Percentiles rank a stretch among this genome's conserved stretches.
phyloP scores from a whole-genome alignment of 768 basidiomycete species.

The Lactarius akahatsu region DNA sequence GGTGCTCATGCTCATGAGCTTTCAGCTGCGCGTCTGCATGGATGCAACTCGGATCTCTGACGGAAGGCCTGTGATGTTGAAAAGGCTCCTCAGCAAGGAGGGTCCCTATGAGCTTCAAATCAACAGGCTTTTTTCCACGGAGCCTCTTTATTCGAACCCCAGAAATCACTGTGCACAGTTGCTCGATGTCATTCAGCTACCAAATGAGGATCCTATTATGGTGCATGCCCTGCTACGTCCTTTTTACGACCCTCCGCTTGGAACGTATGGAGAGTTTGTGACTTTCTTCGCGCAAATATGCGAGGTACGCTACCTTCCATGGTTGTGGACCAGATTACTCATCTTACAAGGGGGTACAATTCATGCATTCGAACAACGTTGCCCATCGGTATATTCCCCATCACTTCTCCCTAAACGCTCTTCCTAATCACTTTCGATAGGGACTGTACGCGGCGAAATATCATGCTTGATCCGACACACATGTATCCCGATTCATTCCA shows the following conservation, averaged over 20 bases:
- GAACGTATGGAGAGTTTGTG: slow-evolving; percentile 39
- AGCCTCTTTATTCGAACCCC: slow-evolving; percentile 30
- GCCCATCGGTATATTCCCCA: slow-evolving; percentile 25
- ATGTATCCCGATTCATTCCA: slow-evolving; percentile 26
- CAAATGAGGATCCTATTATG: slow-evolving; percentile 30
- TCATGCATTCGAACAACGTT: slow-evolving; percentile 25
- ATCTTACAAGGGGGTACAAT: slow-evolving; percentile 11
- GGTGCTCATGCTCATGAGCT: neutral
- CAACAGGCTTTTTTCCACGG: slow-evolving; percentile 18
- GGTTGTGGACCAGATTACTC: too few species aligned
- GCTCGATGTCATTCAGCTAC: slow-evolving; percentile 31
- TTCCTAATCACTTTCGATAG: neutral
- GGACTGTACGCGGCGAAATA: slow-evolving; percentile 12
- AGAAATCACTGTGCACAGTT: slow-evolving; percentile 33
- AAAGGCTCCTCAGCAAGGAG: neutral
- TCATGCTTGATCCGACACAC: slow-evolving; percentile 24
- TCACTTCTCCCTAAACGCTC: too few species aligned
- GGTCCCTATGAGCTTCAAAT: slow-evolving; percentile 19
- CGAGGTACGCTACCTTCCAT: slow-evolving; percentile 33
- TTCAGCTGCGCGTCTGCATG: slow-evolving; percentile 4
- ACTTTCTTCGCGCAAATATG: slow-evolving; percentile 38
- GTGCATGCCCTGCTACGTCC: slow-evolving; percentile 38
- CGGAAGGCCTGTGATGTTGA: slow-evolving; percentile 14
- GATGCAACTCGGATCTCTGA: slow-evolving; percentile 25
- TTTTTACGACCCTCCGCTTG: slow-evolving; percentile 34